These are phyloP conservation scores for Neurospora tetraspora DNA, from an alignment of 495 filamentous ascomycete genomes.

Conservation along the genomic window DNA sequence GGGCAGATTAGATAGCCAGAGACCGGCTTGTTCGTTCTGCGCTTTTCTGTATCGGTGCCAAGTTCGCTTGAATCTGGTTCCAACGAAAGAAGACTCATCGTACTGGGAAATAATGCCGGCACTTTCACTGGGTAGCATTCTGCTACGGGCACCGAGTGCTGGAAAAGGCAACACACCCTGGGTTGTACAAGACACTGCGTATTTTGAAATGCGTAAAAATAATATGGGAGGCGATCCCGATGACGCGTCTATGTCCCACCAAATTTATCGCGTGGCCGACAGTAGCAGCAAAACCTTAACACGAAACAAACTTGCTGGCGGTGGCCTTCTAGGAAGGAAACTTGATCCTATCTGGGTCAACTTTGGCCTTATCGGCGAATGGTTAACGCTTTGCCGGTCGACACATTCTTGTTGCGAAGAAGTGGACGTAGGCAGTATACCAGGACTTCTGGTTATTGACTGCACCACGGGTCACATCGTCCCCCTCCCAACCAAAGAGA, in stretches of 20 bases:
- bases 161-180: fast-evolving
- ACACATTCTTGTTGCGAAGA: neutral
- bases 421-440: neutral
- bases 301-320: neutral
- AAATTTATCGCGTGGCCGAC: neutral
- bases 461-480: neutral
- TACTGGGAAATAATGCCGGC: fast-evolving
- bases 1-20: neutral
- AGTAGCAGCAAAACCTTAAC: fast-evolving
- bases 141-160: neutral
- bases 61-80: neutral
- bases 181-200: neutral
- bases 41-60: neutral
- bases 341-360: neutral
- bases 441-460: neutral
- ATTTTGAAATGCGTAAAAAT: neutral
- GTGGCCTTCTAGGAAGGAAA: neutral
- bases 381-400: neutral
- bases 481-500: neutral
- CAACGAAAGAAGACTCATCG: neutral
- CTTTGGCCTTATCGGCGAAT: neutral
- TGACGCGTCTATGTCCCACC: too few relatives aligned
- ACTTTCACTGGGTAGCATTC: neutral
- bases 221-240: too few relatives aligned
- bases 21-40: neutral